Conservation (phyloP, 805 yeast genomes). For the Jamesozyma jinghongensis region DNA sequence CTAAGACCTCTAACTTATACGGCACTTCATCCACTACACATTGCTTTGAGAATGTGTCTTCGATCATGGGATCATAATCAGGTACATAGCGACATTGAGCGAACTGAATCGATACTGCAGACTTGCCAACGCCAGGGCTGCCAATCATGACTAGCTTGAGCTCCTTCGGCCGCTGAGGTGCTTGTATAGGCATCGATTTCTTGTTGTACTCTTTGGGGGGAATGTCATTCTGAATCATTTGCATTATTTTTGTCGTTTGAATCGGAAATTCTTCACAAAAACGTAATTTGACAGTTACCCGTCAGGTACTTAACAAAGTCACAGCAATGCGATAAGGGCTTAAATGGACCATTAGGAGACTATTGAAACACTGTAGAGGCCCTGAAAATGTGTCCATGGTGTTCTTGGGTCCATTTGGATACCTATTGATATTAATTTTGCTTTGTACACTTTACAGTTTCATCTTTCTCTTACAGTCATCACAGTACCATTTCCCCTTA, state of each 20-base stretch:
- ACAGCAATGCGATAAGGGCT: too few species aligned
- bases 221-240: too few species aligned
- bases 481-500: constrained; percentile 76
- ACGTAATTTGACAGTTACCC: constrained; percentile 15
- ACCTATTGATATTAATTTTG: too few species aligned
- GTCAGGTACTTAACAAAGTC: too few species aligned
- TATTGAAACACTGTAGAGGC: too few species aligned
- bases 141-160: constrained; percentile 92
- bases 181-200: not conserved
- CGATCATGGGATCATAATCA: constrained; percentile 96
- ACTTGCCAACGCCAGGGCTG: constrained; percentile 97
- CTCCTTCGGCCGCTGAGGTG: constrained; percentile 40
- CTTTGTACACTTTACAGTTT: not conserved
- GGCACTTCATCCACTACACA: constrained; percentile 70
- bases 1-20: constrained; percentile 73
- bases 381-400: too few species aligned
- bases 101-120: constrained; percentile 87
- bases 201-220: not conserved
- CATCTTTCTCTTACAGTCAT: constrained; percentile 40
- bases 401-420: too few species aligned
- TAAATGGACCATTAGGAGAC: too few species aligned
- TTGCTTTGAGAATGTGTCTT: constrained; percentile 78
- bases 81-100: constrained; percentile 91
- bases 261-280: too few species aligned
- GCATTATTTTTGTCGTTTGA: too few species aligned